phyloP scores from a whole-genome alignment of 768 basidiomycete genomes.

The Royoungia palumana region DNA sequence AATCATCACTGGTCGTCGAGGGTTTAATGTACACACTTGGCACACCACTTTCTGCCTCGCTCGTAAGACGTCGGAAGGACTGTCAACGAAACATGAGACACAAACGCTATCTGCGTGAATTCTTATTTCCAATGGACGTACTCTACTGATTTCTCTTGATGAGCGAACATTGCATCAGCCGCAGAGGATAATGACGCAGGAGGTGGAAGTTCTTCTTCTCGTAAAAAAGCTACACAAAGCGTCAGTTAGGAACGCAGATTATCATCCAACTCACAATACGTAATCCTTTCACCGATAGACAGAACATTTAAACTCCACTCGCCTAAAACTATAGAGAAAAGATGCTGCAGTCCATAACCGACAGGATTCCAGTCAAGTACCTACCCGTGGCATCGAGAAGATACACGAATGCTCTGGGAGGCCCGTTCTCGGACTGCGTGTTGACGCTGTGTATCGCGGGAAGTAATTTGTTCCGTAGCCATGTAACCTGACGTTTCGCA shows the following conservation, averaged over 20 bases:
- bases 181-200: constrained; percentile 52
- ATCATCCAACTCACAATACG: constrained; percentile 39
- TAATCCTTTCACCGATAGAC: constrained; percentile 46
- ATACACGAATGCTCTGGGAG: constrained; percentile 42
- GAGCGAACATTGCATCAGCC: constrained; percentile 51
- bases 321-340: constrained; percentile 41
- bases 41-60: constrained; percentile 61
- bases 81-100: constrained; percentile 29
- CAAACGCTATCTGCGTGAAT: background rate
- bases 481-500: constrained; percentile 85
- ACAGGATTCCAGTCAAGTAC: constrained; percentile 10
- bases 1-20: constrained; percentile 60
- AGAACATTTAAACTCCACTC: constrained; percentile 58
- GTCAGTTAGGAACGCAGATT: constrained; percentile 1
- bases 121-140: constrained; percentile 23
- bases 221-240: constrained; percentile 47
- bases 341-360: background rate
- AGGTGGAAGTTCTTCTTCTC: constrained; percentile 46
- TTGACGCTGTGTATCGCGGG: constrained; percentile 61
- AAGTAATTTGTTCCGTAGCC: constrained; percentile 88
- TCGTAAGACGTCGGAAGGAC: constrained; percentile 53
- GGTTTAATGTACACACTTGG: constrained; percentile 55
- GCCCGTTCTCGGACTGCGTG: constrained; percentile 23
- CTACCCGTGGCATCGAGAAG: constrained; percentile 68
- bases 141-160: constrained; percentile 46